Evolutionary conservation across 768 basidiomycete genomes (phyloP).

Genomic region (Leccinum rimulosum): DNA sequence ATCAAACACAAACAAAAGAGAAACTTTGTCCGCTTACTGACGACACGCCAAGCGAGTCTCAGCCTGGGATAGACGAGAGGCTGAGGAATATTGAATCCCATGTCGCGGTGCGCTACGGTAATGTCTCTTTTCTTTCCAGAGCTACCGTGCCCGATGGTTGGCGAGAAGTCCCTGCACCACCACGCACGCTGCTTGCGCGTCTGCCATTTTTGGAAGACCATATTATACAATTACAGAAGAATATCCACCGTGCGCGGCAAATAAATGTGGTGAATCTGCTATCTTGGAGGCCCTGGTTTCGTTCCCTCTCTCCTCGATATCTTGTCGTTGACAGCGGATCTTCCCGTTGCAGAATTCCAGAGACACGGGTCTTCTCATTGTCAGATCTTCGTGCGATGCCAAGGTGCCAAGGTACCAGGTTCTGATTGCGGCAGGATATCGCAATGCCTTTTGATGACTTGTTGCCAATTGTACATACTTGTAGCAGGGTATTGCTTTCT

Average conservation of each 20-base stretch:
- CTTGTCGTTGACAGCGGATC: neutral
- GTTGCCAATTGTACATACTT: neutral
- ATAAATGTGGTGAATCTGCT: neutral
- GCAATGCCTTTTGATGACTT: neutral
- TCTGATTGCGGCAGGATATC: neutral
- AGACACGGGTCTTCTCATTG: neutral
- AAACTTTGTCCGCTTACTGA: conserved; percentile 18
- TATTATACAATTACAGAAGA: conserved; percentile 71
- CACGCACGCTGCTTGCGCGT: conserved; percentile 60
- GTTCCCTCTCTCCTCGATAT: neutral
- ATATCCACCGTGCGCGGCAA: conserved; percentile 78
- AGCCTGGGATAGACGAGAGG: conserved; percentile 65
- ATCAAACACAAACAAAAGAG: conserved; percentile 9
- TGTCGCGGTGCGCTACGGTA: conserved; percentile 73
- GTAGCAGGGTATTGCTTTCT: neutral
- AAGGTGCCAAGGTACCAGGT: neutral
- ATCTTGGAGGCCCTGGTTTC: neutral
- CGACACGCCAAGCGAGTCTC: conserved; percentile 39
- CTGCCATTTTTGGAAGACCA: conserved; percentile 76
- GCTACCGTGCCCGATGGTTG: conserved; percentile 4
- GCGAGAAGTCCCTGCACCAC: conserved; percentile 63
- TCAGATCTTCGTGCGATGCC: neutral
- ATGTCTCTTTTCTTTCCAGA: conserved; percentile 7
- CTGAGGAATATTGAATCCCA: conserved; percentile 68
- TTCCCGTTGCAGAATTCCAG: neutral